These are phyloP conservation scores for Trichoderma reesei DNA, from an alignment of 495 filamentous ascomycete species.

Conservation along the genomic window DNA sequence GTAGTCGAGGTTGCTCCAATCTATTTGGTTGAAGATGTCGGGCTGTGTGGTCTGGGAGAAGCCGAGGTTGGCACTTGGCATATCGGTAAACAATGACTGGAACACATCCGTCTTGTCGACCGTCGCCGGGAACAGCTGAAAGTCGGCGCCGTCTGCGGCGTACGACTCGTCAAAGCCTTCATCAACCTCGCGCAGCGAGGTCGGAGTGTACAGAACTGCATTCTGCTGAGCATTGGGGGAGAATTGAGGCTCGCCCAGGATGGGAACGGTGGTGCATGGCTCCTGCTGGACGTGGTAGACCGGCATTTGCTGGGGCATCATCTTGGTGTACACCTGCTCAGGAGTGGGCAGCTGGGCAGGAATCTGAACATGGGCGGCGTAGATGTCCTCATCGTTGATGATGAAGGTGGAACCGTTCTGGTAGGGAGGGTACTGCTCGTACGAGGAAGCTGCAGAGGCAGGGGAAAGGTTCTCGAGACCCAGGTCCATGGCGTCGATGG, in stretches of 20 bases:
- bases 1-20: slow-evolving; percentile 1
- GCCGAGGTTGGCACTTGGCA: slow-evolving; percentile 11
- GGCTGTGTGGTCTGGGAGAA: slow-evolving; percentile 12
- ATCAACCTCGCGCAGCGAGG: slow-evolving; percentile 35
- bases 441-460: slow-evolving; percentile 32
- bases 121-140: slow-evolving; percentile 33
- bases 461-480: slow-evolving; percentile 41
- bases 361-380: slow-evolving; percentile 32
- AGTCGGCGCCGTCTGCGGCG: slow-evolving; percentile 31
- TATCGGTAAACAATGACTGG: slow-evolving; percentile 13
- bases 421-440: slow-evolving; percentile 36
- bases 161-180: slow-evolving; percentile 42
- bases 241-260: slow-evolving; percentile 34
- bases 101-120: slow-evolving; percentile 20
- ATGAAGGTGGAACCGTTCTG: slow-evolving; percentile 36
- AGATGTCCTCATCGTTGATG: slow-evolving; percentile 47
- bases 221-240: slow-evolving; percentile 55
- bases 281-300: slow-evolving; percentile 26
- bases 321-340: slow-evolving; percentile 30
- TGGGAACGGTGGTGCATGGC: slow-evolving; percentile 22
- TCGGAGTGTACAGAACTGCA: slow-evolving; percentile 54
- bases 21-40: slow-evolving; percentile 12
- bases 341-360: slow-evolving; percentile 28
- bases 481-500: slow-evolving; percentile 36
- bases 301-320: slow-evolving; percentile 25